A percentile compares a stretch with the other conserved stretches of the same genome.
These are phyloP conservation scores for Brachypodium distachyon DNA, from an alignment of 202 grass and related monocot genomes.

Conservation along the genomic window DNA sequence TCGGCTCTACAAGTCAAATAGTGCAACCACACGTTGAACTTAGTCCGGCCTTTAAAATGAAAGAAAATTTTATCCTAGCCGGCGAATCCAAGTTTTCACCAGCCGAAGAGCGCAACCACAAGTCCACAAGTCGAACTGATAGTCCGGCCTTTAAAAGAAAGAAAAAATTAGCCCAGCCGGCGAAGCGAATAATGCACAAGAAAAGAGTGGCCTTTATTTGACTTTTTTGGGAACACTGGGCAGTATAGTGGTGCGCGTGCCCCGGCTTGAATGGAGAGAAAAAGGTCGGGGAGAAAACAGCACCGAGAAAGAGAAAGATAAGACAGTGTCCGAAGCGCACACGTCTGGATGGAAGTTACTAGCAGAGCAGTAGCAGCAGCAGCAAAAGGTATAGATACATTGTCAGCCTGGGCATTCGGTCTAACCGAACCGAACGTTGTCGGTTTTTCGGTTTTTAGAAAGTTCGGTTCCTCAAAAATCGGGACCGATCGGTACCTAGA, in stretches of 20 bases:
- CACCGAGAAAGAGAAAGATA: neutral
- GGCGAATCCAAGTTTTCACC: too few species aligned
- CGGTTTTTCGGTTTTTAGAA: too few species aligned
- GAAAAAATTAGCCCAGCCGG: neutral
- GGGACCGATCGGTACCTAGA: too few species aligned
- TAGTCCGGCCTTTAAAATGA: too few species aligned
- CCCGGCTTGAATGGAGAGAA: neutral
- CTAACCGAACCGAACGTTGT: too few species aligned
- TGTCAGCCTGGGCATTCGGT: neutral
- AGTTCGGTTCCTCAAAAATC: too few species aligned
- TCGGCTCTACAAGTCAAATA: too few species aligned
- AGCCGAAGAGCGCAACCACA: too few species aligned
- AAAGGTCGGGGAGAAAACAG: neutral
- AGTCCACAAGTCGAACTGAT: conserved; percentile 21
- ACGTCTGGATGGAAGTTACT: conserved; percentile 6
- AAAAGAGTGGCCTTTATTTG: conserved; percentile 27
- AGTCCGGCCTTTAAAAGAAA: neutral
- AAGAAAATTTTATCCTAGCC: too few species aligned
- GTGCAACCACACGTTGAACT: too few species aligned
- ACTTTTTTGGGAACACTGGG: conserved; percentile 16
- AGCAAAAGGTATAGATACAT: neutral
- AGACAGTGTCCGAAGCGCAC: neutral
- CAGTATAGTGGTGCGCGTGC: conserved; percentile 17
- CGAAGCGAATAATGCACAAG: conserved; percentile 38
- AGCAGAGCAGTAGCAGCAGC: too few species aligned